Evolutionary conservation across 768 basidiomycete species (phyloP).

Genomic region (Russula emetica): DNA sequence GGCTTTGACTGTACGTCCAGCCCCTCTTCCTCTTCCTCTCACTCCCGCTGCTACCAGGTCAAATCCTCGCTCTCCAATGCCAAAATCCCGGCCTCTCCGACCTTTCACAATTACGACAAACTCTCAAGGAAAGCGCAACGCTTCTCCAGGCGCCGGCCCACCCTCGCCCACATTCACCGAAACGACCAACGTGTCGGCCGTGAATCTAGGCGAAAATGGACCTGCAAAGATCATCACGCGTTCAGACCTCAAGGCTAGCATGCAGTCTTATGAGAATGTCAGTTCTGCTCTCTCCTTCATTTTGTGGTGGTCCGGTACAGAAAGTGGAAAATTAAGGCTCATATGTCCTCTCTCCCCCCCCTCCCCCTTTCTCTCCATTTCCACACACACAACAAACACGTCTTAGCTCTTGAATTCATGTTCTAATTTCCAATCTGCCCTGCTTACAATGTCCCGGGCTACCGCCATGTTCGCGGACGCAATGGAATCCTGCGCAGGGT

Average conservation of each 20-base stretch:
- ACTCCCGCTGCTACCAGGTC: background rate
- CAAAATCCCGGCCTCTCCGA: slow-evolving; percentile 57
- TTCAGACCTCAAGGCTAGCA: slow-evolving; percentile 67
- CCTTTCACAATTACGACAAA: slow-evolving; percentile 41
- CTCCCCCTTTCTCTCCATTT: background rate
- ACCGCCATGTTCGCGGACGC: slow-evolving; percentile 84
- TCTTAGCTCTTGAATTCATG: slow-evolving; percentile 68
- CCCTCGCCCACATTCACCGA: slow-evolving; percentile 86
- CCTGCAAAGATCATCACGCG: slow-evolving; percentile 81
- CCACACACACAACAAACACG: background rate
- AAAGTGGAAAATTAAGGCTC: background rate
- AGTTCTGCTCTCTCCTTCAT: slow-evolving; percentile 32
- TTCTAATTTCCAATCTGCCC: slow-evolving; percentile 73
- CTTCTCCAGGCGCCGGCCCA: slow-evolving; percentile 55
- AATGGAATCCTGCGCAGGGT: slow-evolving; percentile 82
- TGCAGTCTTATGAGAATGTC: slow-evolving; percentile 80
- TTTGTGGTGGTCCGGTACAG: background rate
- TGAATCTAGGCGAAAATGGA: slow-evolving; percentile 71
- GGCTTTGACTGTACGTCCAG: background rate
- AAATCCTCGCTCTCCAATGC: slow-evolving; percentile 33
- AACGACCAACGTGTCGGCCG: slow-evolving; percentile 68
- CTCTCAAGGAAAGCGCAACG: slow-evolving; percentile 36
- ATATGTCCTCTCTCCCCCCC: background rate
- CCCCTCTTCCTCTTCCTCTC: background rate
- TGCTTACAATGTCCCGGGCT: slow-evolving; percentile 76